Conservation (phyloP, 2,329 filamentous ascomycete genomes). For the Alternaria ventricosa region DNA sequence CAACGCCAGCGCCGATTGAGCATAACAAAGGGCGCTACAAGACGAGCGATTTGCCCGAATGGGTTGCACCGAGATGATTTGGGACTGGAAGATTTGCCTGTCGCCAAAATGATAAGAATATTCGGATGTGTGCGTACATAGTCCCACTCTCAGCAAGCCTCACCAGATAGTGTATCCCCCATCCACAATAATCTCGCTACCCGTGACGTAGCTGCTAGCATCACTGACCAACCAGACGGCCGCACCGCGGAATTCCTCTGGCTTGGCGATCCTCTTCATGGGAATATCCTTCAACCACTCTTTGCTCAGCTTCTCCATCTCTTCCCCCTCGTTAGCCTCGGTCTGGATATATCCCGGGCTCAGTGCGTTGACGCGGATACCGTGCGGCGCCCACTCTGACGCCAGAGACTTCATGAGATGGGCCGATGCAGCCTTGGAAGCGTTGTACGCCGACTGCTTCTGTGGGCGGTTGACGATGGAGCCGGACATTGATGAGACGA, state of each 20-base stretch:
- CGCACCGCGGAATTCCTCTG: conserved; percentile 48
- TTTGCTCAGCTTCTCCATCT: conserved; percentile 21
- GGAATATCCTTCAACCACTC: conserved; percentile 46
- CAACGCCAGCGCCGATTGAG: not conserved
- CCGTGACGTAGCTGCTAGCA: conserved; percentile 70
- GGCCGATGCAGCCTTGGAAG: conserved; percentile 63
- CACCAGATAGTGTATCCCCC: conserved; percentile 53
- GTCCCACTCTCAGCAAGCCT: not conserved
- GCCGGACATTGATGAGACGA: conserved; percentile 71
- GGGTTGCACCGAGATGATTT: not conserved
- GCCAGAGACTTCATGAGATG: conserved; percentile 80
- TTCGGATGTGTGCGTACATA: not conserved
- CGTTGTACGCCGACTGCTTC: conserved; percentile 84
- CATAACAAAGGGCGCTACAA: not conserved
- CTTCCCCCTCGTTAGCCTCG: conserved; percentile 62
- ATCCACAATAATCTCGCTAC: conserved; percentile 62
- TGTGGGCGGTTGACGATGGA: conserved; percentile 63
- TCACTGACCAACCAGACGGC: conserved; percentile 26
- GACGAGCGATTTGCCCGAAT: not conserved
- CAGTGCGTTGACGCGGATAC: conserved; percentile 81
- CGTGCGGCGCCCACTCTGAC: conserved; percentile 80
- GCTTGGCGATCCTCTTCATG: conserved; percentile 46
- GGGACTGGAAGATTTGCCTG: no score
- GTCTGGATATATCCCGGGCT: conserved; percentile 89
- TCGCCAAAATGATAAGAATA: not conserved